These are phyloP conservation scores for Nicotiana knightiana DNA, from an alignment of 257 asterid genomes.

Conservation along the genomic window DNA sequence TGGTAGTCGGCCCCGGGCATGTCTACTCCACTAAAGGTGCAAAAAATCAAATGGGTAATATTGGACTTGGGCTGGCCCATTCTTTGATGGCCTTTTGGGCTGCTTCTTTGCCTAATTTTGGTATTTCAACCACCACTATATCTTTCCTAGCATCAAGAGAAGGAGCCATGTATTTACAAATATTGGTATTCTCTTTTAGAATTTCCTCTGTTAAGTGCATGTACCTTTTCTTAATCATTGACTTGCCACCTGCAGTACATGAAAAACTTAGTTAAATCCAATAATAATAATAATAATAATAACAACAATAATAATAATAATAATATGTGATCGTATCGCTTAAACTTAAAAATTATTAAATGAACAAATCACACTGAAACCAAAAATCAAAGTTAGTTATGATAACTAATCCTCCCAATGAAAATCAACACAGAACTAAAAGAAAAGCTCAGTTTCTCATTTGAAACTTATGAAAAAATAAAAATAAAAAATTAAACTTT, in stretches of 20 bases:
- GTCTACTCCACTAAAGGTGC: conserved; percentile 81
- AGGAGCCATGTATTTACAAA: conserved; percentile 59
- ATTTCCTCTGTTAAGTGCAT: conserved; percentile 63
- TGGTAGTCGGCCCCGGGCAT: conserved; percentile 88
- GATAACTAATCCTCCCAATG: background rate
- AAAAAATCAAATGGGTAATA: conserved; percentile 66
- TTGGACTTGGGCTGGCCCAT: conserved; percentile 81
- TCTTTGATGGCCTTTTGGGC: conserved; percentile 77
- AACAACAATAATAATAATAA: no score
- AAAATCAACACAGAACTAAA: background rate
- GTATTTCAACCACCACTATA: conserved; percentile 67
- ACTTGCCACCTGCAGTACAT: conserved; percentile 51
- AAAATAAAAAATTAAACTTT: no score
- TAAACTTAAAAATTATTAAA: background rate
- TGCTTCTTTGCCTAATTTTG: conserved; percentile 75
- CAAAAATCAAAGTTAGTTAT: background rate
- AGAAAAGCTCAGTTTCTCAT: background rate
- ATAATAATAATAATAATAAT: no score
- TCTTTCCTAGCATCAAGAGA: conserved; percentile 68
- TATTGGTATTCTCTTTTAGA: conserved; percentile 41
- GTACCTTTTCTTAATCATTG: conserved; percentile 53
- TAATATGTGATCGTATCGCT: no score
- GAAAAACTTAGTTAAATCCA: no score
- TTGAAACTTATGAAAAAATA: no score
- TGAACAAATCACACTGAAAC: background rate